Percentiles rank a stretch among this genome's conserved stretches.
Evolutionary conservation across 768 basidiomycete genomes (phyloP).

Genomic region (Russula sp.): DNA sequence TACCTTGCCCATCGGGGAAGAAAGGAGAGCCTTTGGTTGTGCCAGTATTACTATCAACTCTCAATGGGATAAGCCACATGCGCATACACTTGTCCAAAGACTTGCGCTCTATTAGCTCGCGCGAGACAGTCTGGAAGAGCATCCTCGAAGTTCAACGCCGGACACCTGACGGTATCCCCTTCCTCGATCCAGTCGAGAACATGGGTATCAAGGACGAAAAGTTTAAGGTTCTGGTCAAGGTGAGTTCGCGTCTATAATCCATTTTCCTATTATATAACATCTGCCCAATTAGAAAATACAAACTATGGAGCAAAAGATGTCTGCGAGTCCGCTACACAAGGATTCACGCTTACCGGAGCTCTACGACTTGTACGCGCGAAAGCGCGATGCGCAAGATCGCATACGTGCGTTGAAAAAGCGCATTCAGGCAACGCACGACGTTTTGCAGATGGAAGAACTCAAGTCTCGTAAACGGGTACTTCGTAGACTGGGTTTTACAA

Average conservation of each 20-base stretch:
- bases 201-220: slow-evolving; percentile 96
- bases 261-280: neutral
- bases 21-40: slow-evolving; percentile 84
- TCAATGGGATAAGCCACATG: slow-evolving; percentile 83
- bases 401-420: slow-evolving; percentile 79
- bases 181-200: slow-evolving; percentile 89
- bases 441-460: slow-evolving; percentile 94
- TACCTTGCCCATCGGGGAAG: slow-evolving; percentile 67
- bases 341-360: slow-evolving; percentile 75
- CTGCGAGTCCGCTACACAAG: slow-evolving; percentile 71
- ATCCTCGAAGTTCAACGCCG: slow-evolving; percentile 87
- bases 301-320: slow-evolving; percentile 83
- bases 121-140: slow-evolving; percentile 87
- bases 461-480: slow-evolving; percentile 93
- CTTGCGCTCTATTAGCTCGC: slow-evolving; percentile 65
- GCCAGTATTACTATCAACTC: slow-evolving; percentile 81
- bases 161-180: slow-evolving; percentile 80
- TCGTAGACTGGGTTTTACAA: slow-evolving; percentile 88
- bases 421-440: slow-evolving; percentile 86
- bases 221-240: slow-evolving; percentile 83
- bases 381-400: slow-evolving; percentile 64
- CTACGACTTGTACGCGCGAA: slow-evolving; percentile 76
- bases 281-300: slow-evolving; percentile 72
- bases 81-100: slow-evolving; percentile 91
- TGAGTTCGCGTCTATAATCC: slow-evolving; percentile 35